Base-by-base conservation (phyloP, 139 green algal genomes). In the Edaphochlamys debaryana region DNA sequence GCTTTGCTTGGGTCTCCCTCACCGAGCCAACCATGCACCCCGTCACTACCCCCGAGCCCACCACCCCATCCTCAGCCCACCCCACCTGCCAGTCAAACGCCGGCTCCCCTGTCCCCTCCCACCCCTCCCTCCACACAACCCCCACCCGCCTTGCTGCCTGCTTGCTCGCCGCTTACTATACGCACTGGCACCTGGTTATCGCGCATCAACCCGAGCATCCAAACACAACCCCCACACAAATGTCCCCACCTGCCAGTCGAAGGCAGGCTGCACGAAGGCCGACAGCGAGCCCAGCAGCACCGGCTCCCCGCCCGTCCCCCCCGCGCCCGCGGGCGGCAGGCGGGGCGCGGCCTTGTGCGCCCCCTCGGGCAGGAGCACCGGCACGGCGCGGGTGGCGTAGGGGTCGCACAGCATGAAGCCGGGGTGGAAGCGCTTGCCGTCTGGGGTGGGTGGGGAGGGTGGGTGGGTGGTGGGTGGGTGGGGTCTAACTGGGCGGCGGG, bases 281-380 rank as follows among this genome's bases (percentile, higher is more conserved):
- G 86, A 68, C 56, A 96, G 82, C 75, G 87, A 91, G 84, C 91
- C 91, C 50, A 92, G 79, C 72, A 88, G 63, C 22, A 89, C 88
- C 7, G 88, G 82, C 75, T 79, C 67, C 29, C 38, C 70, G 7
- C 76, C 4, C 36, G 67, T 62, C 29, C 38, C 70, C 8, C 76
- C 4, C 36, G 67, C 69, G 20, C 81, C 79, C 0, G 64, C 38
- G 20, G 86, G 89, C 30, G 80, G 70, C 71, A 88, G 38, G 56
- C 88, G 81, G 23, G 89, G 83, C 5, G 92, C 78, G 13, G 76
- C 72, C 74, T 90, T 76, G 54, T 94, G 88, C 0, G 87, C 87
- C 8, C 79, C 54, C 25, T 91, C 81, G 7, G 90, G 87, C 41
- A 93, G 84, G 27, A 56, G 32, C 29, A 94, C 82, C 20, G 85